Conservation (phyloP, 2,329 filamentous ascomycete genomes). For the Botrytis tulipae region DNA sequence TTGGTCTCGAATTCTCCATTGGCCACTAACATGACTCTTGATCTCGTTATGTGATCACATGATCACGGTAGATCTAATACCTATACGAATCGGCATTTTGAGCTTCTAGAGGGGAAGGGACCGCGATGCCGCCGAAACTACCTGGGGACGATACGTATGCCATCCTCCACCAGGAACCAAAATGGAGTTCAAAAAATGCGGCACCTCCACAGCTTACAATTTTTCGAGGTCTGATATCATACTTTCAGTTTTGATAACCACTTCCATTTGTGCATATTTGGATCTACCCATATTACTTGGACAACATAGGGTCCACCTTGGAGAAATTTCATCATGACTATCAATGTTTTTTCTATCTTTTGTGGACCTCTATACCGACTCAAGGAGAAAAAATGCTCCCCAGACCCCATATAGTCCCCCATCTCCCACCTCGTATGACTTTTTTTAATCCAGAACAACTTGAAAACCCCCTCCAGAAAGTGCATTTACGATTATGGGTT, state of each 20-base stretch:
- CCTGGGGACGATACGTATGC: neutral
- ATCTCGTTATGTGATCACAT: slow-evolving; percentile 4
- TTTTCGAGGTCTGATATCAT: slow-evolving; percentile 20
- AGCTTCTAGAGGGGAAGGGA: slow-evolving; percentile 6
- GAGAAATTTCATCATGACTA: slow-evolving; percentile 15
- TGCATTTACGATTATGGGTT: slow-evolving; percentile 9
- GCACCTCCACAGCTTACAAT: slow-evolving; percentile 12
- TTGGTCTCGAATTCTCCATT: neutral
- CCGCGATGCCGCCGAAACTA: slow-evolving; percentile 20
- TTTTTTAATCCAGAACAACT: neutral
- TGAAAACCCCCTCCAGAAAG: neutral
- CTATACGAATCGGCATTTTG: neutral
- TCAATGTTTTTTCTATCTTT: slow-evolving; percentile 7
- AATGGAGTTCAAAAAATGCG: neutral
- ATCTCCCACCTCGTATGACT: slow-evolving; percentile 11
- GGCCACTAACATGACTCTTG: neutral
- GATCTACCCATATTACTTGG: slow-evolving; percentile 11
- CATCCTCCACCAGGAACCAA: slow-evolving; percentile 10
- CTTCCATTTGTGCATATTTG: neutral
- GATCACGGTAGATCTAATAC: slow-evolving; percentile 1
- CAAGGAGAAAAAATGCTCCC: slow-evolving; percentile 1
- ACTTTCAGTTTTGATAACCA: neutral
- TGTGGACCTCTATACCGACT: slow-evolving; percentile 8
- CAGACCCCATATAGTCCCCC: slow-evolving; percentile 17
- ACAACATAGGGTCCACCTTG: neutral